phyloP scores from a whole-genome alignment of 1,284 basidiomycete genomes.

The Xerocomus minutiporus region DNA sequence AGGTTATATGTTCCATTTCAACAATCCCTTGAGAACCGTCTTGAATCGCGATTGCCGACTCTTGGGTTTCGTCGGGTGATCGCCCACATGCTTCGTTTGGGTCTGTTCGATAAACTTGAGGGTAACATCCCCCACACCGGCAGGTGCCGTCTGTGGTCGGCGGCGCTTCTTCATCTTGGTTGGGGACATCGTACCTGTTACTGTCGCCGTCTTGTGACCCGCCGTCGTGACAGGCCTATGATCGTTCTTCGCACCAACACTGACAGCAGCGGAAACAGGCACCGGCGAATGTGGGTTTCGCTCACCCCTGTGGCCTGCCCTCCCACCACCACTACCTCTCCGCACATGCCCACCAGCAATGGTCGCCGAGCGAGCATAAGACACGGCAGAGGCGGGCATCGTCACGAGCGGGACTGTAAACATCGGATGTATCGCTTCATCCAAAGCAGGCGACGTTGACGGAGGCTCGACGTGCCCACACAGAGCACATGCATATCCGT shows the following conservation, averaged over 20 bases:
- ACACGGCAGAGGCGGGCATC: conserved; percentile 10
- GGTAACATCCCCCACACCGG: conserved; percentile 7
- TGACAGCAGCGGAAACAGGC: background rate
- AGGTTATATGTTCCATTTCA: conserved; percentile 14
- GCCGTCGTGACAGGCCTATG: background rate
- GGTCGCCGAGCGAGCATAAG: background rate
- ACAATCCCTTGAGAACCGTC: conserved; percentile 15
- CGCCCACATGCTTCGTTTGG: background rate
- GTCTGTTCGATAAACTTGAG: conserved; percentile 19
- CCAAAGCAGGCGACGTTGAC: background rate
- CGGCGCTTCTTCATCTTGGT: conserved; percentile 3
- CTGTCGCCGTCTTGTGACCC: background rate
- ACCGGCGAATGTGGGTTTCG: background rate
- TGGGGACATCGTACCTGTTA: background rate
- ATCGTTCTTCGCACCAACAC: background rate
- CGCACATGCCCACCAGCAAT: background rate
- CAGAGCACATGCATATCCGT: conserved; percentile 7
- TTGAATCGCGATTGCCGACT: conserved; percentile 14
- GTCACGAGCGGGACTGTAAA: conserved; percentile 29
- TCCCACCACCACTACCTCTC: background rate
- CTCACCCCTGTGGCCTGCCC: background rate
- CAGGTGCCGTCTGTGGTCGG: conserved; percentile 28
- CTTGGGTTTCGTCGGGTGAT: conserved; percentile 1
- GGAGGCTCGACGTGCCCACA: conserved; percentile 19
- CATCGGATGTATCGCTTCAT: conserved; percentile 26